A percentile compares a stretch with the other conserved stretches of the same genome.
Evolutionary conservation across 2,329 filamentous ascomycete species (phyloP).

Genomic region (Metarhizium anisopliae): DNA sequence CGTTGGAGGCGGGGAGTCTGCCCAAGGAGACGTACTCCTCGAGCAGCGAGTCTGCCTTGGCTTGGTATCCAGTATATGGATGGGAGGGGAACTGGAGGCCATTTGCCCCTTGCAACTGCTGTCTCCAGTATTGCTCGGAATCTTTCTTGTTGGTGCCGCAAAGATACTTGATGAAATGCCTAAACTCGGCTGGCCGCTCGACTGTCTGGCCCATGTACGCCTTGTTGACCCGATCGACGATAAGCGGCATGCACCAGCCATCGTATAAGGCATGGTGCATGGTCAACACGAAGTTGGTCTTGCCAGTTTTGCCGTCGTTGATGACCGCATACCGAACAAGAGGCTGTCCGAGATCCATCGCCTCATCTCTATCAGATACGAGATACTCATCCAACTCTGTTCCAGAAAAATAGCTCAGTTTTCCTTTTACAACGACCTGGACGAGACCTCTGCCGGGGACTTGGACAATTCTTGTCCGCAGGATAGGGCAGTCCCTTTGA

Average conservation of each 20-base stretch:
- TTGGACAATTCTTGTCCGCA: conserved; percentile 41
- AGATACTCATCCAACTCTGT: conserved; percentile 31
- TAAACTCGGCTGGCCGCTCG: conserved; percentile 33
- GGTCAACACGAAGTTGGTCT: conserved; percentile 39
- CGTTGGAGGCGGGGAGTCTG: conserved; percentile 25
- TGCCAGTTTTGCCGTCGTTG: conserved; percentile 19
- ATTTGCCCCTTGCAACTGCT: conserved; percentile 34
- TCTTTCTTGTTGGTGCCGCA: conserved; percentile 25
- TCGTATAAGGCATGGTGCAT: conserved; percentile 50
- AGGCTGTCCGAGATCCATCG: conserved; percentile 35
- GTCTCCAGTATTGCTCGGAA: conserved; percentile 37
- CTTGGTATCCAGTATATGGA: conserved; percentile 38
- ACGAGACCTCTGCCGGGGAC: conserved; percentile 32
- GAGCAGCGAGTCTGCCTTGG: conserved; percentile 41
- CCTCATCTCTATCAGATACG: conserved; percentile 26
- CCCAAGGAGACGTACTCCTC: conserved; percentile 39
- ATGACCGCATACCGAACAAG: conserved; percentile 38
- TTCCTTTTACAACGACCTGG: conserved; percentile 36
- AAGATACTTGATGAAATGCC: conserved; percentile 41
- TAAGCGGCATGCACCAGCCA: conserved; percentile 44
- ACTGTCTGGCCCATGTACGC: conserved; percentile 27
- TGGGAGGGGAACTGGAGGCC: conserved; percentile 37
- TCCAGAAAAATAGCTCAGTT: conserved; percentile 25
- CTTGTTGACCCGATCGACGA: conserved; percentile 38
- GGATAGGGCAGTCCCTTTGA: conserved; percentile 28